Percentiles rank a stretch among this genome's conserved stretches.
Evolutionary conservation across 805 yeast genomes (phyloP).

Genomic region (Tetrapisispora namnaoensis): DNA sequence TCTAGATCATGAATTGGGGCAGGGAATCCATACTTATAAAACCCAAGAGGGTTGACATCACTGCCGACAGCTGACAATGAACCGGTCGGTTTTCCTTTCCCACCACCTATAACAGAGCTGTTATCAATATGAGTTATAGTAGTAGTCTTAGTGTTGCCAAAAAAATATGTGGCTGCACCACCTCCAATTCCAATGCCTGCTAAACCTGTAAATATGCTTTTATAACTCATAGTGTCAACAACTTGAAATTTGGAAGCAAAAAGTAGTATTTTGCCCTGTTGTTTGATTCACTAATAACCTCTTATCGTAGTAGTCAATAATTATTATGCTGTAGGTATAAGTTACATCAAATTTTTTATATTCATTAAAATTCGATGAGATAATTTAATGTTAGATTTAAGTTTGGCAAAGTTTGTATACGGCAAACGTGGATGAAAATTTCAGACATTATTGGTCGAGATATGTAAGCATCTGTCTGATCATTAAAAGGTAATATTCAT

Average conservation of each 20-base stretch:
- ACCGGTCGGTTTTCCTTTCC: slow-evolving; percentile 5
- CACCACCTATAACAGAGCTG: slow-evolving; percentile 6
- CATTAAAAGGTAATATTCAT: no score
- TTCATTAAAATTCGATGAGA: background rate
- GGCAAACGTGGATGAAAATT: background rate
- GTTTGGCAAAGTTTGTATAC: background rate
- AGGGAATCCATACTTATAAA: slow-evolving; percentile 88
- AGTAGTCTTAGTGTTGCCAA: slow-evolving; percentile 18
- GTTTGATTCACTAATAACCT: background rate
- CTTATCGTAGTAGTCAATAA: no score
- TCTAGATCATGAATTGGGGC: slow-evolving; percentile 87
- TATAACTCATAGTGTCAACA: slow-evolving; percentile 16
- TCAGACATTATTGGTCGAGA: background rate
- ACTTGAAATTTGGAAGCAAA: background rate
- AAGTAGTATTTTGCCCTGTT: no score
- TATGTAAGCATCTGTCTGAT: background rate
- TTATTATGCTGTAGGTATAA: no score
- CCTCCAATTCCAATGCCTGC: slow-evolving; percentile 26
- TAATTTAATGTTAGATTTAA: background rate
- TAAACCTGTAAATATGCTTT: slow-evolving; percentile 22
- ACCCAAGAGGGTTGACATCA: slow-evolving; percentile 60
- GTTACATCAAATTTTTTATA: no score
- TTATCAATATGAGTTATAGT: background rate
- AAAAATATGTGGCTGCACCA: slow-evolving; percentile 29
- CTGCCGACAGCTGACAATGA: background rate